Evolutionary conservation across 768 basidiomycete species (phyloP).

Genomic region (Neoboletus magnificus): DNA sequence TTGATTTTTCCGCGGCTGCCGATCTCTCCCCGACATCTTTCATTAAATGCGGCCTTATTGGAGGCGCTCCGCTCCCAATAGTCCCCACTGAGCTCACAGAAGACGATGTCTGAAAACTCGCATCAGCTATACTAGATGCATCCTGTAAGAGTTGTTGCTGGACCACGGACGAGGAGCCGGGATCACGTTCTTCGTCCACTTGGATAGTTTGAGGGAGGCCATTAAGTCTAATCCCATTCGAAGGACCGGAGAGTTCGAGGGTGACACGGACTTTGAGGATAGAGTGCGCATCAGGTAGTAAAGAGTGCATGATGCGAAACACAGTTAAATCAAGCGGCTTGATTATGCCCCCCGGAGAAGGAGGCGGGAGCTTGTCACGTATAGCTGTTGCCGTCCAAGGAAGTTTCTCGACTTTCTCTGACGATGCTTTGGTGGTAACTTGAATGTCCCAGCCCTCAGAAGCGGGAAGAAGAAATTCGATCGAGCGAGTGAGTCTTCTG

Average conservation of each 20-base stretch:
- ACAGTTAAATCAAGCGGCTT: conserved; percentile 50
- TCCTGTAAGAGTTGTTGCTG: conserved; percentile 62
- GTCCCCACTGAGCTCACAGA: conserved; percentile 54
- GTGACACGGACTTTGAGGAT: conserved; percentile 77
- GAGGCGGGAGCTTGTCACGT: conserved; percentile 36
- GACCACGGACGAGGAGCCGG: conserved; percentile 41
- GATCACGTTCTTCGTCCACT: conserved; percentile 64
- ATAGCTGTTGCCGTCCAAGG: conserved; percentile 70
- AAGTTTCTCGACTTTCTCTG: conserved; percentile 63
- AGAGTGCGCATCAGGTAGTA: conserved; percentile 67
- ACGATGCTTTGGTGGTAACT: conserved; percentile 69
- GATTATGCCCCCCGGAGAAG: conserved; percentile 30
- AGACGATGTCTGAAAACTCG: conserved; percentile 66
- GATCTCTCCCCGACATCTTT: conserved; percentile 44
- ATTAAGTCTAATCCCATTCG: conserved; percentile 80
- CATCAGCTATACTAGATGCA: conserved; percentile 61
- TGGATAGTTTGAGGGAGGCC: conserved; percentile 72
- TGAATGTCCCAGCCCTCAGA: conserved; percentile 86
- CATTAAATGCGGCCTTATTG: conserved; percentile 33
- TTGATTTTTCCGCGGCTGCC: conserved; percentile 70
- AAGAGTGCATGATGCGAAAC: conserved; percentile 69
- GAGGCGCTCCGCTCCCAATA: conserved; percentile 34
- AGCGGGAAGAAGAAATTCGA: conserved; percentile 78
- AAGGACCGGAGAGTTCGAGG: conserved; percentile 76
- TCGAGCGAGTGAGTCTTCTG: conserved; percentile 64